A percentile compares a stretch with the other conserved stretches of the same genome.
Evolutionary conservation across 257 asterid genomes (phyloP).

Genomic region (Rubia yunnanensis): DNA sequence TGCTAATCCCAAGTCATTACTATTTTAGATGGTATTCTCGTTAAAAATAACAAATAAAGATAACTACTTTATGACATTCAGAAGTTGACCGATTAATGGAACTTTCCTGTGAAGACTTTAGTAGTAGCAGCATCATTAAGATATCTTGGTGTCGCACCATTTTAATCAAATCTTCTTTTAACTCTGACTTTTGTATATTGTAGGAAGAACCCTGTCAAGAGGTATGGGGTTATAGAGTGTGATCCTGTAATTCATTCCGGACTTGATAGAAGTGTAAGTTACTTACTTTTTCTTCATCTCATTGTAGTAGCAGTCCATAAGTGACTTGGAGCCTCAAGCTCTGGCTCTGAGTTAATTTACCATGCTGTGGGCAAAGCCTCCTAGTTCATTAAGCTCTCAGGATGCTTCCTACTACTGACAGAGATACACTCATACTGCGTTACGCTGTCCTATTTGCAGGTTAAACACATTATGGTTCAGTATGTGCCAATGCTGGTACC

Average conservation of each 20-base stretch:
- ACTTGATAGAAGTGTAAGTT: conserved; percentile 78
- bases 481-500: conserved; percentile 98
- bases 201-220: conserved; percentile 62
- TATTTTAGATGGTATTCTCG: not conserved
- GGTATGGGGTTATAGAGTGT: conserved; percentile 89
- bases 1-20: not conserved
- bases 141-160: not conserved
- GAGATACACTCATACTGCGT: not conserved
- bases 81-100: not conserved
- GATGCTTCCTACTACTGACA: not conserved
- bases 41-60: not conserved
- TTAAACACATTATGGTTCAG: conserved; percentile 68
- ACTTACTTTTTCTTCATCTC: conserved; percentile 7
- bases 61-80: not conserved
- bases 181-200: conserved; percentile 12
- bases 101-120: not conserved
- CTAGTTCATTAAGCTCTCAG: no score
- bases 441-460: conserved; percentile 39
- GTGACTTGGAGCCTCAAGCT: not conserved
- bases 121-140: not conserved
- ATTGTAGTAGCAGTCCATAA: not conserved
- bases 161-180: not conserved
- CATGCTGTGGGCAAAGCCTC: not conserved
- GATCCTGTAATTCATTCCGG: conserved; percentile 79
- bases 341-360: not conserved